Evolutionary conservation across 371 early-diverging fungal genomes (phyloP).

Genomic region (Saksenaea oblongispora): DNA sequence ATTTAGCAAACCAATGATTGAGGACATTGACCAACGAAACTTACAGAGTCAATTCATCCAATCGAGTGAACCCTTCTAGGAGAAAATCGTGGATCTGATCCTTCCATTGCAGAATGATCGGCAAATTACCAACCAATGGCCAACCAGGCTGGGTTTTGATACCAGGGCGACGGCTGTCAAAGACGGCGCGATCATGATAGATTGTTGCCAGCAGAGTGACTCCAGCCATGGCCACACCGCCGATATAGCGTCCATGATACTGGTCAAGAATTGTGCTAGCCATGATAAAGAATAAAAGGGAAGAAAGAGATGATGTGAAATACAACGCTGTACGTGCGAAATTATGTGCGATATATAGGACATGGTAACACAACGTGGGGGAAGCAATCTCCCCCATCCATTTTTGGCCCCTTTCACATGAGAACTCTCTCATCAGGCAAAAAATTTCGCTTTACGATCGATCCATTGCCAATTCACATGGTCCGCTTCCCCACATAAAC

Average conservation of each 20-base stretch:
- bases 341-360: neutral
- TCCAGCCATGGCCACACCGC: conserved; percentile 30
- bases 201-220: conserved; percentile 19
- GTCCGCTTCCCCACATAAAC: neutral
- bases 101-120: conserved; percentile 10
- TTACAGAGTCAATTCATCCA: conserved; percentile 19
- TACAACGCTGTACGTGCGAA: neutral
- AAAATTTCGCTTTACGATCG: neutral
- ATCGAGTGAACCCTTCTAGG: conserved; percentile 14
- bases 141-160: conserved; percentile 15
- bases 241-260: conserved; percentile 17
- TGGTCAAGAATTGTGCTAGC: conserved; percentile 8
- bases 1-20: neutral
- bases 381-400: neutral
- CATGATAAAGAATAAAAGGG: neutral
- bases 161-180: conserved; percentile 17
- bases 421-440: neutral
- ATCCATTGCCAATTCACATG: neutral
- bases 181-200: conserved; percentile 31
- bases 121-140: conserved; percentile 27
- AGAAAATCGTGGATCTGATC: conserved; percentile 22
- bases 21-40: neutral
- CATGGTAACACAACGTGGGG: conserved; percentile 5
- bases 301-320: neutral
- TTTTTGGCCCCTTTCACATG: conserved; percentile 4